A percentile compares a stretch with the other conserved stretches of the same genome.
Evolutionary conservation across 2,329 filamentous ascomycete genomes (phyloP).

Genomic region (Ophiocordyceps camponoti-saundersi): DNA sequence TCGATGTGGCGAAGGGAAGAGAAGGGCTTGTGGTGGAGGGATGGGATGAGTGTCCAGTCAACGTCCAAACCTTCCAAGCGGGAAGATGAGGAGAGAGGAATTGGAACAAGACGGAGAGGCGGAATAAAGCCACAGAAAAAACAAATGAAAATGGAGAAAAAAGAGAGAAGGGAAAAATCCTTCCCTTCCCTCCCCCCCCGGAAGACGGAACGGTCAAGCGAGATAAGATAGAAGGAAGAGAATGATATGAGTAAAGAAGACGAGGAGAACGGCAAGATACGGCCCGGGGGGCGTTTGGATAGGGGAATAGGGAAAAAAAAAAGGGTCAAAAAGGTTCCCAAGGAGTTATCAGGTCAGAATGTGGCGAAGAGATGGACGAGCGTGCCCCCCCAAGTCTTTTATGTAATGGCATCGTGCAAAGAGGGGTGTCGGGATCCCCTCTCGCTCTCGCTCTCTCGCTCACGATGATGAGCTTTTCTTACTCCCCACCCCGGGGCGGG

Average conservation of each 20-base stretch:
- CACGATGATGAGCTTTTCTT: not conserved
- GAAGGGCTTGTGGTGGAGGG: not conserved
- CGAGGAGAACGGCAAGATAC: not conserved
- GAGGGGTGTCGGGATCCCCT: slow-evolving; percentile 6
- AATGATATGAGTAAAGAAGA: not conserved
- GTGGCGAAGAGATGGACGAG: not conserved
- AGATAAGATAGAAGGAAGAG: not conserved
- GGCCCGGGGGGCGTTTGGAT: not conserved
- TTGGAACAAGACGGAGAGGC: not conserved
- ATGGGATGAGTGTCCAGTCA: not conserved
- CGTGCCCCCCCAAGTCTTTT: slow-evolving; percentile 13
- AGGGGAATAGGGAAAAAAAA: not conserved
- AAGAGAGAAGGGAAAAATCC: not conserved
- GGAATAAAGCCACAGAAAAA: not conserved
- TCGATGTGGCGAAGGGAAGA: slow-evolving; percentile 4
- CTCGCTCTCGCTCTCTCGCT: not conserved
- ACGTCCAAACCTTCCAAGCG: no score
- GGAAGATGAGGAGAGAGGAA: not conserved
- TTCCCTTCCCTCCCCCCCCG: no score
- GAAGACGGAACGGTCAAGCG: not conserved
- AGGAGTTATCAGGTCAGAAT: not conserved
- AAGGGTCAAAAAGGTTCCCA: not conserved
- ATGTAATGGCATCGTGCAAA: slow-evolving; percentile 20
- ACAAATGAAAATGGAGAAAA: not conserved
- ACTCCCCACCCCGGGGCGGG: slow-evolving; percentile 1